phyloP scores from a whole-genome alignment of 108 stramenopile genomes.

The Stephanodiscus triporus region DNA sequence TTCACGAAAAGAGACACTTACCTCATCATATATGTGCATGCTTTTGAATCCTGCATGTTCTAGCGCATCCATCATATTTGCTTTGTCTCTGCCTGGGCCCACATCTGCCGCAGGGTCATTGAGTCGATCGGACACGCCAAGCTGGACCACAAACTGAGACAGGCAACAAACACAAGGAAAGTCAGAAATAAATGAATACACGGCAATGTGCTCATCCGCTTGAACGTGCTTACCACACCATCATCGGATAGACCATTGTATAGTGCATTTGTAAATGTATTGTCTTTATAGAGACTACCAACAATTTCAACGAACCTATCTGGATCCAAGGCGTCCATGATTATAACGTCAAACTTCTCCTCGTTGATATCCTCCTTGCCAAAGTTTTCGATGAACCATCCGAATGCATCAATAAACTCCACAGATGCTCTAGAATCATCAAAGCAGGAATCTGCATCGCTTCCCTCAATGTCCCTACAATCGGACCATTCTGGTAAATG shows the following conservation, averaged over 20 bases:
- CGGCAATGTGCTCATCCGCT: not conserved
- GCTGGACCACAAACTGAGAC: constrained; percentile 13
- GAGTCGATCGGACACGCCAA: not conserved
- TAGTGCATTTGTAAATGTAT: constrained; percentile 20
- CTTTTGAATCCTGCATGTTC: constrained; percentile 38
- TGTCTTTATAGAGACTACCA: constrained; percentile 28
- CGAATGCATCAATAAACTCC: constrained; percentile 56
- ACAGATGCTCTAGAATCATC: constrained; percentile 61
- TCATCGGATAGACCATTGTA: constrained; percentile 30
- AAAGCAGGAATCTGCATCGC: constrained; percentile 54
- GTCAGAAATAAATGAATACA: not conserved
- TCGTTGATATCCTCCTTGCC: constrained; percentile 7
- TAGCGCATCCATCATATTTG: constrained; percentile 3
- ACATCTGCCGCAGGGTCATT: not conserved
- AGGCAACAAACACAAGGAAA: not conserved
- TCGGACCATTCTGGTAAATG: constrained; percentile 57
- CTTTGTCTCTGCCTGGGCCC: constrained; percentile 8
- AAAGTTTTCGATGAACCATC: constrained; percentile 60
- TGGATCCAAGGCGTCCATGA: constrained; percentile 47
- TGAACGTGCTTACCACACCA: constrained; percentile 17
- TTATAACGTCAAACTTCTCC: constrained; percentile 37
- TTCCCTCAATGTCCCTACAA: constrained; percentile 50
- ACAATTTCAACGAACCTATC: constrained; percentile 30
- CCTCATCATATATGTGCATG: constrained; percentile 46
- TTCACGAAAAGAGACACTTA: constrained; percentile 2